Percentiles rank a stretch among this genome's conserved stretches.
phyloP scores from a whole-genome alignment of 2,329 filamentous ascomycete species.

The Teratosphaeria gauchensis region DNA sequence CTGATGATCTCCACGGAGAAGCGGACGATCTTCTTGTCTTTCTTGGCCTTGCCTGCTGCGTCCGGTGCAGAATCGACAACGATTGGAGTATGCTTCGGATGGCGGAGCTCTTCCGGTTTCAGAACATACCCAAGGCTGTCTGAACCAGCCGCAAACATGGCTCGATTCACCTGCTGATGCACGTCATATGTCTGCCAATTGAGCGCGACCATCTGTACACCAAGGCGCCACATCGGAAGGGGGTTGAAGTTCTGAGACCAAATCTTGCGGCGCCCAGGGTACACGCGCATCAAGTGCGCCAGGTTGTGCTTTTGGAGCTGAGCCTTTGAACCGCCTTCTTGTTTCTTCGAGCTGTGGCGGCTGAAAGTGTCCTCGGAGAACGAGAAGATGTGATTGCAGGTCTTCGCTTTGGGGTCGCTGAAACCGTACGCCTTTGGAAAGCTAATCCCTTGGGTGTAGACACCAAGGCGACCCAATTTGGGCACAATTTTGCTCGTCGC shows the following conservation, averaged over 20 bases:
- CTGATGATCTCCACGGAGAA: constrained; percentile 87
- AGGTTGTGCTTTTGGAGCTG: constrained; percentile 83
- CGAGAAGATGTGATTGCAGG: constrained; percentile 90
- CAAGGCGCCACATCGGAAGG: constrained; percentile 83
- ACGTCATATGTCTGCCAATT: constrained; percentile 99
- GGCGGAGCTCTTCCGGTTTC: constrained; percentile 76
- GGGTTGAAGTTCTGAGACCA: constrained; percentile 92
- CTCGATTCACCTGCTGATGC: constrained; percentile 91
- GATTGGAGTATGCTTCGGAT: constrained; percentile 50
- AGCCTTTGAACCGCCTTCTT: constrained; percentile 55
- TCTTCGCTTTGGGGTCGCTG: constrained; percentile 65
- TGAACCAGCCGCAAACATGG: constrained; percentile 87
- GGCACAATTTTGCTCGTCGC: constrained; percentile 75
- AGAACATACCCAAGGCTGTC: constrained; percentile 88
- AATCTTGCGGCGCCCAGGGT: constrained; percentile 73
- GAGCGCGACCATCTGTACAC: constrained; percentile 93
- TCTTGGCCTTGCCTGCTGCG: constrained; percentile 47
- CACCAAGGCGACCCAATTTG: constrained; percentile 73
- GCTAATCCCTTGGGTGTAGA: constrained; percentile 69
- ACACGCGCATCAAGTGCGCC: constrained; percentile 84
- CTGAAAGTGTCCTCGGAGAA: constrained; percentile 86
- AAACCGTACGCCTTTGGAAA: constrained; percentile 58
- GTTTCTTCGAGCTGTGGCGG: constrained; percentile 64
- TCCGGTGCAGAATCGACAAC: constrained; percentile 40
- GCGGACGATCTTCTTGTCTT: constrained; percentile 69